phyloP scores from a whole-genome alignment of 2,329 filamentous ascomycete genomes.

The Fusarium oligoseptatum region DNA sequence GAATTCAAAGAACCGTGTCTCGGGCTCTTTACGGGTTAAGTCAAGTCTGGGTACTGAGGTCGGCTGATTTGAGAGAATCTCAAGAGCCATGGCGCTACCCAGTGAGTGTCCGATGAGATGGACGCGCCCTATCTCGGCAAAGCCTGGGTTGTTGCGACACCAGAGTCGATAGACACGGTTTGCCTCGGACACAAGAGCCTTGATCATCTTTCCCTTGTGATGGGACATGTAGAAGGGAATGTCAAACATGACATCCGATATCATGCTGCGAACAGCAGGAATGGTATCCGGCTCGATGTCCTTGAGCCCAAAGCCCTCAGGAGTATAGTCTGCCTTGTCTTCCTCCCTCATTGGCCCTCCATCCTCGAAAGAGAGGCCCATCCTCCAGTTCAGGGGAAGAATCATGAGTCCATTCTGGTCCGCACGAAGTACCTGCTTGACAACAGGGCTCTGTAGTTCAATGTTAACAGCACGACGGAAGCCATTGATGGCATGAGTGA shows the following conservation, averaged over 20 bases:
- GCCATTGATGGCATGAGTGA: constrained; percentile 94
- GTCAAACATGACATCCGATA: constrained; percentile 98
- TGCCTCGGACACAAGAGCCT: constrained; percentile 88
- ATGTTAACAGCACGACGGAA: constrained; percentile 89
- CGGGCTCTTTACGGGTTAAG: constrained; percentile 54
- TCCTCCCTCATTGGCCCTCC: constrained; percentile 72
- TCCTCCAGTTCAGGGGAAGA: constrained; percentile 93
- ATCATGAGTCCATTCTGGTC: constrained; percentile 94
- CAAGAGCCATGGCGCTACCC: constrained; percentile 93
- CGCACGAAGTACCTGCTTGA: constrained; percentile 81
- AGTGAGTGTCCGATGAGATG: constrained; percentile 95
- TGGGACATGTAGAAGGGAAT: constrained; percentile 98
- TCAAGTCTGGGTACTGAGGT: constrained; percentile 72
- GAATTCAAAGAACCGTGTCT: constrained; percentile 83
- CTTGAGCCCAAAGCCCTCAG: constrained; percentile 75
- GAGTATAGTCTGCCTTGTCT: constrained; percentile 65
- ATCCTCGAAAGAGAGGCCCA: constrained; percentile 88
- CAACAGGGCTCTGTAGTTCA: constrained; percentile 79
- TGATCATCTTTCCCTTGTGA: constrained; percentile 95
- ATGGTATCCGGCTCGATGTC: constrained; percentile 94
- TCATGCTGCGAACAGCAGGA: constrained; percentile 91
- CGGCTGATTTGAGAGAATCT: constrained; percentile 91
- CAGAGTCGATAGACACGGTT: constrained; percentile 96
- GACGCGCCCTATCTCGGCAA: constrained; percentile 83
- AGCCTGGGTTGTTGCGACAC: constrained; percentile 93